Conservation (phyloP, 164 flowering plant species). For the Stephania japonica region DNA sequence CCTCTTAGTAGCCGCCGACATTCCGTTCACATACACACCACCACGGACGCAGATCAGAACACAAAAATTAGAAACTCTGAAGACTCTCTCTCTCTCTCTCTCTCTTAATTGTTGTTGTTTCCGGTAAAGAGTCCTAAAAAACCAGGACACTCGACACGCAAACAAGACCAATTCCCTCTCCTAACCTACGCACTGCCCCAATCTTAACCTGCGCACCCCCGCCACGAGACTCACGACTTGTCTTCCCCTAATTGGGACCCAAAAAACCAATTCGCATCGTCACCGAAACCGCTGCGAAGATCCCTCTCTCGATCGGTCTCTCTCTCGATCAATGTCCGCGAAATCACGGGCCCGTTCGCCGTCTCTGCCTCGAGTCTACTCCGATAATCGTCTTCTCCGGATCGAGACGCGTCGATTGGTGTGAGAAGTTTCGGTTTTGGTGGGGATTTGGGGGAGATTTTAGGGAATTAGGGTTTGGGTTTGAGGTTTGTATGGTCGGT, state of each 20-base stretch:
- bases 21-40: background rate
- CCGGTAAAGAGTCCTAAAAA: background rate
- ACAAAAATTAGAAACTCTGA: background rate
- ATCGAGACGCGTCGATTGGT: background rate
- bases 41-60: no score
- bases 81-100: background rate
- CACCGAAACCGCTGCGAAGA: background rate
- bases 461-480: constrained; percentile 2
- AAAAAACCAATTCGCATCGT: background rate
- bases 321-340: background rate
- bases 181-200: background rate
- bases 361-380: background rate
- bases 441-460: constrained; percentile 1
- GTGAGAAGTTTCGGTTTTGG: background rate
- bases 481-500: background rate
- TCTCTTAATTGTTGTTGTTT: background rate
- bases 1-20: background rate
- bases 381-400: background rate
- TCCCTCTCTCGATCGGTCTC: background rate
- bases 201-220: background rate
- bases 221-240: constrained; percentile 1
- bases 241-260: background rate
- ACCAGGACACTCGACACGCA: background rate
- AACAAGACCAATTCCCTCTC: background rate
- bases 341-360: no score